Evolutionary conservation across 495 filamentous ascomycete genomes (phyloP), one percentile per base, ranked within the genome.

Genomic region (Penicillium taxi): DNA sequence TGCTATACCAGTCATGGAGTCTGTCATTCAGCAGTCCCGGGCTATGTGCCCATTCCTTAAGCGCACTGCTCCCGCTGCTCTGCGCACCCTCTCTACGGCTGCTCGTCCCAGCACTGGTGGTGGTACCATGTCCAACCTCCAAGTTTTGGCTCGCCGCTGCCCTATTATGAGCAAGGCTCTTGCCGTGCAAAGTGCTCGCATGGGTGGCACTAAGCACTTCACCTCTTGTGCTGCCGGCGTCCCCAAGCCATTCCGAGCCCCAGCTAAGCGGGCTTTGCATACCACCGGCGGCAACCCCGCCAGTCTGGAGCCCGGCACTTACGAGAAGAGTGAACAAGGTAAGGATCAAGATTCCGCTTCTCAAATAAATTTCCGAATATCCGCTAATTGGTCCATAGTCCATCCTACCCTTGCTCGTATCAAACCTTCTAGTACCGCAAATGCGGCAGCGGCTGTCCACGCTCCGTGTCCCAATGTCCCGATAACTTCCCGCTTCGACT

Each of bases 141-240:
- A 96, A 72, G 77, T 91, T 35, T 75, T 94, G 45, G 91, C 88
- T 47, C 82, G 86, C 52, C 86, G 91, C 50, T 98, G 91, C 78
- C 91, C 91, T 39, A 78, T 98, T 58, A 98, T 98, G 91, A 89
- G 87, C 59, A 95, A 95, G 70, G 91, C 91, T 27, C 73, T 98
- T 50, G 85, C 86, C 29, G 79, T 94, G 13, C 90, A 95, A 71
- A 82, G 82, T 52, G 77, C 80, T 41, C 74, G 75, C 34, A 57
- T 69, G 47, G 55, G 58, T 22, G 53, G 57, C 33, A 52, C 64
- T 39, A 71, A 70, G 59, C 55, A 63, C 11, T 70, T 69, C 42
- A 63, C 62, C 42, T 63, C 63, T 11, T 56, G 44, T 29, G 61
- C 64, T 18, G 61, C 59, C 26, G 59, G 59, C 16, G 47, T 64